Base-by-base conservation (phyloP, 345 rosid genomes). In the Alliaria petiolata region DNA sequence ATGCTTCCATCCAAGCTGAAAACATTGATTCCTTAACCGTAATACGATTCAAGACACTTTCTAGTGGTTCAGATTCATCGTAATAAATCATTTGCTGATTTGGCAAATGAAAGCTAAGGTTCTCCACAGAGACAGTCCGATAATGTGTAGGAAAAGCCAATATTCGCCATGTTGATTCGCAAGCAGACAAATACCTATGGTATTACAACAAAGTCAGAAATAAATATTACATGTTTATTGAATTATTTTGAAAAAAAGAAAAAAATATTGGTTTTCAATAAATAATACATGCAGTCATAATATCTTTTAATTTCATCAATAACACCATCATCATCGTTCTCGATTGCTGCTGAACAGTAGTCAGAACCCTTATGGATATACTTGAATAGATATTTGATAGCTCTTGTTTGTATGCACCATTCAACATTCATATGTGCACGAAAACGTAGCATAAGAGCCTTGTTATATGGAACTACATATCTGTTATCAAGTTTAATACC, bases 281-380 rank as follows among this genome's bases (percentile, higher is more conserved):
- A 0, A 25, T 33, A 33, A 33, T 6, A 6, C 28, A 3, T 33
- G 36, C 45, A 40, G 7, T 14, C 12, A 14, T 0, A 40, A 2
- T 14, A 42, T n/a, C 5, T 42, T 15, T 42, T 42, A 1, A 42
- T n/a, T 6, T 5, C 19, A 5, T 42, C 7, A 5, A 25, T 4
- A 1, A 0, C 16, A 4, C n/a, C 46, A 1, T 42, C 46, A 13
- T 40, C 11, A 8, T 34, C 38, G 2, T 8, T 42, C 5, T 14
- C 2, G 0, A 42, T 0, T 1, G 15, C 0, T 0, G 46, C 19
- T 12, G 7, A 1, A 0, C 14, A 17, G 5, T 13, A 42, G 1
- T 47, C 53, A 0, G 53, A 7, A 3, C 53, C 53, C 8, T 47
- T 47, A 1, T 20, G 9, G 2, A 47, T 47, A 4, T 47, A 47